Evolutionary conservation across 139 green algal genomes (phyloP).

Genomic region (Trebouxia sp.): DNA sequence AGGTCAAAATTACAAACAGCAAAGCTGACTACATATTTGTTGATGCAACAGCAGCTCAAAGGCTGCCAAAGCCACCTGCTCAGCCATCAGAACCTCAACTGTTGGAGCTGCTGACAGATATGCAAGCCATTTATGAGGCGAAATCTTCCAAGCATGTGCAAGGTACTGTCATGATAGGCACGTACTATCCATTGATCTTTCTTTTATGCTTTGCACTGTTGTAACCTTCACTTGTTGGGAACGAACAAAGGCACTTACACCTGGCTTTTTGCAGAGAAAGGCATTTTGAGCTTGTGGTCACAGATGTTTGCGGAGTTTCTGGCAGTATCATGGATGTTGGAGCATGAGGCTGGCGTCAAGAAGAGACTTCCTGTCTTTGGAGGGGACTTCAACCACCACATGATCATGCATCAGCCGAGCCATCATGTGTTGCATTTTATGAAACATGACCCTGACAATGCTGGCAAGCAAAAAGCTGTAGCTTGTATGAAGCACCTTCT

Average conservation of each 20-base stretch:
- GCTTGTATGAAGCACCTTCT: conserved; percentile 11
- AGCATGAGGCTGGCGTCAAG: conserved; percentile 12
- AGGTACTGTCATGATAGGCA: too few species aligned
- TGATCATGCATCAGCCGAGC: conserved; percentile 11
- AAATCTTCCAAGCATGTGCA: conserved; percentile 19
- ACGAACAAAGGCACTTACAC: too few species aligned
- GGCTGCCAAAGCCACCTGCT: conserved; percentile 1
- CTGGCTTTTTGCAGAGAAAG: conserved; percentile 12
- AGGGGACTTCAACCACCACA: conserved; percentile 9
- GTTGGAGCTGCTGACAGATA: background rate
- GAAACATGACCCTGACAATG: conserved; percentile 17
- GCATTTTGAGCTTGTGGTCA: conserved; percentile 13
- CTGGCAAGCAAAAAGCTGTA: conserved; percentile 18
- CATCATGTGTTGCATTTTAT: conserved; percentile 7
- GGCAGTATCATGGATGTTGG: background rate
- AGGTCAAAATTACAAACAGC: conserved; percentile 11
- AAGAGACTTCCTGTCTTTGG: conserved; percentile 18
- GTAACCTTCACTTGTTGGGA: too few species aligned
- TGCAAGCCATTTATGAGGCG: conserved; percentile 6
- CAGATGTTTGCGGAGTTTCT: conserved; percentile 16
- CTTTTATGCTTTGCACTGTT: too few species aligned
- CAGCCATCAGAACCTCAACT: conserved; percentile 3
- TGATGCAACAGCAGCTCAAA: background rate
- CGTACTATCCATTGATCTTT: too few species aligned
- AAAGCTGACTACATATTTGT: conserved; percentile 23